Evolutionary conservation across 1,284 basidiomycete species (phyloP).

Genomic region (Leucoagaricus sp.): DNA sequence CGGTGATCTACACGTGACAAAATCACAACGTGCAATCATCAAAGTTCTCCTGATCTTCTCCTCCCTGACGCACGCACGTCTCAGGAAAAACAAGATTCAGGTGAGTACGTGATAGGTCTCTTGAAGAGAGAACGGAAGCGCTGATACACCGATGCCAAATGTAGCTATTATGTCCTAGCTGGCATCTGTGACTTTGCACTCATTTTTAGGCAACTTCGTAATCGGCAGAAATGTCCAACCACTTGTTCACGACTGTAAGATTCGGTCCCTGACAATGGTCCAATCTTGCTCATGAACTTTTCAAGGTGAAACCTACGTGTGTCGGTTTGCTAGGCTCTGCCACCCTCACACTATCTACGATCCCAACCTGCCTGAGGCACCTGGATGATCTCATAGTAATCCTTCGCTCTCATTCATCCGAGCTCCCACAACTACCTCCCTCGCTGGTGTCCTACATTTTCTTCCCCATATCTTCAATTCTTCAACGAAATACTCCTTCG

Average conservation of each 20-base stretch:
- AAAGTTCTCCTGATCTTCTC: too few relatives aligned
- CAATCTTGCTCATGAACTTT: neutral
- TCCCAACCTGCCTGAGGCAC: conserved; percentile 50
- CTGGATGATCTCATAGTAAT: conserved; percentile 53
- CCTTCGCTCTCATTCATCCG: conserved; percentile 45
- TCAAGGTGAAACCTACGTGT: conserved; percentile 74
- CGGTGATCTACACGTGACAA: neutral
- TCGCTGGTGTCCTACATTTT: conserved; percentile 78
- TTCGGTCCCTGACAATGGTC: too few relatives aligned
- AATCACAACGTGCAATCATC: neutral
- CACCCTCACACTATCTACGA: conserved; percentile 50
- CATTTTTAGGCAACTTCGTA: too few relatives aligned
- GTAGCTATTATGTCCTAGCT: too few relatives aligned
- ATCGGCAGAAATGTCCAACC: neutral
- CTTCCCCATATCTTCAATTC: conserved; percentile 82
- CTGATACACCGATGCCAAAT: too few relatives aligned
- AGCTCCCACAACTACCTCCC: conserved; percentile 51
- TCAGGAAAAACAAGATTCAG: too few relatives aligned
- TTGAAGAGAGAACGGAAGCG: too few relatives aligned
- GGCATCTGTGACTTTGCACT: too few relatives aligned
- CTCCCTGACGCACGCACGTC: too few relatives aligned
- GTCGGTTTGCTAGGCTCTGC: conserved; percentile 73
- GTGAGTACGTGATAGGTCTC: too few relatives aligned
- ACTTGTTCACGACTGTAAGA: conserved; percentile 8
- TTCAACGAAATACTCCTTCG: conserved; percentile 69